Conservation (phyloP, 1,284 basidiomycete genomes). For the Moniliophthora roreri region DNA sequence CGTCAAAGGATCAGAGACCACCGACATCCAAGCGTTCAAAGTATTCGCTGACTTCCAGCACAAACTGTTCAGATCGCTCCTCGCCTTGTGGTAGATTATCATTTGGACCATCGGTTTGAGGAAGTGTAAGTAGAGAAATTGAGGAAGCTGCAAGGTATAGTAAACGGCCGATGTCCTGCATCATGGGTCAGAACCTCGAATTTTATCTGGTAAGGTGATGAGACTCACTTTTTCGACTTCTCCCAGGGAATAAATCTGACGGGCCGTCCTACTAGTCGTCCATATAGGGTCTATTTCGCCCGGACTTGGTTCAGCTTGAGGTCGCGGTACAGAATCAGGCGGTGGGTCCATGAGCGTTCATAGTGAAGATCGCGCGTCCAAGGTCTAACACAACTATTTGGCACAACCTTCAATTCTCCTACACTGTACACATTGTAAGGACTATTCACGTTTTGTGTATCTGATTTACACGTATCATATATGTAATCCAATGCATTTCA, state of each 20-base stretch:
- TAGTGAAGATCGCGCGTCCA: background rate
- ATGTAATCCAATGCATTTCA: too few relatives aligned
- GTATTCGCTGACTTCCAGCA: constrained; percentile 79
- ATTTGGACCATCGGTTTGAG: constrained; percentile 68
- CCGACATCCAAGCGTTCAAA: constrained; percentile 78
- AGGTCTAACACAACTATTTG: too few relatives aligned
- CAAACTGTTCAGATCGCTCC: constrained; percentile 80
- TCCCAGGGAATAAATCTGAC: constrained; percentile 78
- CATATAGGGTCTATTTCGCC: constrained; percentile 69
- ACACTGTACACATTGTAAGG: too few relatives aligned
- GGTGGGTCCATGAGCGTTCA: constrained; percentile 11
- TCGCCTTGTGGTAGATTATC: constrained; percentile 73
- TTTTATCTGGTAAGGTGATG: constrained; percentile 2
- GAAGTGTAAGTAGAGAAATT: constrained; percentile 72
- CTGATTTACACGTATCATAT: too few relatives aligned
- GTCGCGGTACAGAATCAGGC: constrained; percentile 14
- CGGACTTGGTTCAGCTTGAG: constrained; percentile 17
- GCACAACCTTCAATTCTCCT: too few relatives aligned
- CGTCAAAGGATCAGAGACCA: constrained; percentile 16
- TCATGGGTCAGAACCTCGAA: constrained; percentile 3
- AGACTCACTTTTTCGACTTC: constrained; percentile 73
- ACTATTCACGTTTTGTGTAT: too few relatives aligned
- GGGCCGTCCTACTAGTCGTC: constrained; percentile 76
- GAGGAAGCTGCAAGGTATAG: constrained; percentile 73
- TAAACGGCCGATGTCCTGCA: constrained; percentile 72